A percentile compares a stretch with the other conserved stretches of the same genome.
Evolutionary conservation across 257 asterid genomes (phyloP).

Genomic region (Solanum commersonii): DNA sequence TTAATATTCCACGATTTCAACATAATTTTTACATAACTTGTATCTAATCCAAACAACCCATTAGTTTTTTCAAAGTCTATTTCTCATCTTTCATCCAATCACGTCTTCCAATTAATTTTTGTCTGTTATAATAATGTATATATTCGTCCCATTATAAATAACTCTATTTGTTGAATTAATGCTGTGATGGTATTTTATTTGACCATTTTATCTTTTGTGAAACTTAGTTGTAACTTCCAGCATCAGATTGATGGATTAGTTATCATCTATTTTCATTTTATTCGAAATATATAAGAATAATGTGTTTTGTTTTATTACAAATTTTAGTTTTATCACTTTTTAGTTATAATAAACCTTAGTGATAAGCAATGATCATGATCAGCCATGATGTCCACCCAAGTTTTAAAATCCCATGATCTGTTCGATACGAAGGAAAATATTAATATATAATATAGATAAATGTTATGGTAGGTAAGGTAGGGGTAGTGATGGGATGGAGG

Average conservation of each 20-base stretch:
- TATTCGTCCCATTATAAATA: neutral
- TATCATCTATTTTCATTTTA: neutral
- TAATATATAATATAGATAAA: neutral
- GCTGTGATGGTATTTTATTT: neutral
- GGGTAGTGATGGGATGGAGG: neutral
- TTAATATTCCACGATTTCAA: neutral
- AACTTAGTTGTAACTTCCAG: neutral
- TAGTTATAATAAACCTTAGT: neutral
- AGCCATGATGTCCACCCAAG: neutral
- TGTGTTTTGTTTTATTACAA: neutral
- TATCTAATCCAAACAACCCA: neutral
- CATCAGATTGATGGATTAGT: neutral
- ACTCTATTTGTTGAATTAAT: neutral
- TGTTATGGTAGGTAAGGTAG: neutral
- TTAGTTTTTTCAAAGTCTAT: neutral
- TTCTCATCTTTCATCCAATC: neutral
- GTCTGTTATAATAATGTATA: neutral
- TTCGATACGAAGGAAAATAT: neutral
- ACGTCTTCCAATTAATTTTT: neutral
- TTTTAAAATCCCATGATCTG: neutral
- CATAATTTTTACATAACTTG: neutral
- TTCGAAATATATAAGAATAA: neutral
- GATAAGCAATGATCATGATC: neutral
- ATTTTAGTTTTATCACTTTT: neutral
- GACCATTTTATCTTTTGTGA: neutral